phyloP scores from a whole-genome alignment of 139 green algal species.

The Coelastrella sp. region DNA sequence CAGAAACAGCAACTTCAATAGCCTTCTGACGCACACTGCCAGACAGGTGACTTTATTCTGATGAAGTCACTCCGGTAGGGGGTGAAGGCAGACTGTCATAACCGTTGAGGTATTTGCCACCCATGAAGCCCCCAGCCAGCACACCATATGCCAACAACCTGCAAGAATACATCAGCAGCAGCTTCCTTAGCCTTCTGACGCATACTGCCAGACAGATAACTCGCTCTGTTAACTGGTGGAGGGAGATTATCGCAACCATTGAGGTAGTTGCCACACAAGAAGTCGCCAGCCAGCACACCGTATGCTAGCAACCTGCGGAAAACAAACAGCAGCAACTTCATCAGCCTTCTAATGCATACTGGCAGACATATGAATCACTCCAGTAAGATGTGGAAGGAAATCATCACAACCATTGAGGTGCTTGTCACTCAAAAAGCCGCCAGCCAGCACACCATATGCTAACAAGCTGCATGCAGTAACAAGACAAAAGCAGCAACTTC shows the following conservation, averaged over 20 bases:
- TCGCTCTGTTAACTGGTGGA: too few relatives aligned
- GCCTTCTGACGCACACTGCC: too few relatives aligned
- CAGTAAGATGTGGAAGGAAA: too few relatives aligned
- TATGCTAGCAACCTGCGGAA: conserved; percentile 56
- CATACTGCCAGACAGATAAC: too few relatives aligned
- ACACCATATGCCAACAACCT: conserved; percentile 62
- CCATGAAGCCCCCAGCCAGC: conserved; percentile 76
- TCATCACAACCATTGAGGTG: conserved; percentile 60
- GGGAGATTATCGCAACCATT: conserved; percentile 4
- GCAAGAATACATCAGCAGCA: neutral
- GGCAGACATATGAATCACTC: too few relatives aligned
- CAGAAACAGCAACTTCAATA: too few relatives aligned
- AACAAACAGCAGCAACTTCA: too few relatives aligned
- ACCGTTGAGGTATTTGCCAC: conserved; percentile 79
- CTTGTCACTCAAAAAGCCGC: conserved; percentile 83
- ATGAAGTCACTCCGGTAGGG: too few relatives aligned
- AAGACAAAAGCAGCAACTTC: neutral
- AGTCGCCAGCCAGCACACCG: conserved; percentile 69
- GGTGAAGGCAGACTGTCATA: neutral
- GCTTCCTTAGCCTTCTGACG: too few relatives aligned
- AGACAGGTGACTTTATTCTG: too few relatives aligned
- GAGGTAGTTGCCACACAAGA: conserved; percentile 85
- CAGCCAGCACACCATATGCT: conserved; percentile 63
- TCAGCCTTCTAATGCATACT: too few relatives aligned
- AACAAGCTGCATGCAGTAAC: conserved; percentile 50